Evolutionary conservation across 257 asterid species (phyloP), one percentile per base, ranked within the genome.

Genomic region (Nicotiana noctiflora): DNA sequence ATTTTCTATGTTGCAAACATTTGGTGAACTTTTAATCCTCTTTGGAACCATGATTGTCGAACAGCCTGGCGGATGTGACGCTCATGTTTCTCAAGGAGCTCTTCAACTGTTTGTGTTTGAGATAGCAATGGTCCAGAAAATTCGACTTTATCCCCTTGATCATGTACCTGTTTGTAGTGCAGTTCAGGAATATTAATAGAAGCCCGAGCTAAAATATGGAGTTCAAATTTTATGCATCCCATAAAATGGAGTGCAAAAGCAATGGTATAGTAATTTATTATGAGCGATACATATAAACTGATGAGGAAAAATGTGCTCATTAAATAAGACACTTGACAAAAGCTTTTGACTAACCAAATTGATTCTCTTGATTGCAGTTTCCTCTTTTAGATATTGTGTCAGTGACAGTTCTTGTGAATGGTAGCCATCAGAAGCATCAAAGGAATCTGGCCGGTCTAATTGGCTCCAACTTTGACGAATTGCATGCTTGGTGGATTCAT

Each of bases 21-120:
- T 56, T 56, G 23, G 64, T 59, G 64, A 59, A 59, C 14, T 2
- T 59, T 9, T 67, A 67, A 91, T 68, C 97, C 98, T 90, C 88
- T 91, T 82, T 89, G 99, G 85, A 94, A 91, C 99, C 97, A 96
- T 63, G 99, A 90, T 84, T 93, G 85, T 51, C 98, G 88, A 85
- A 92, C 98, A 9, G 91, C 97, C 82, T 91, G 97, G 77, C 97
- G 97, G 77, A 90, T 91, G 32, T 92, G 98, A 15, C 92, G 98
- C 82, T 96, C 98, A 52, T 94, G 92, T 82, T 91, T 96, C 81
- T 89, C 94, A 85, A 93, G 82, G 81, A 91, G 95, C 79, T 94
- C 97, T 1, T 96, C 97, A 14, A 92, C 88, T 86, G 90, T 88
- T 5, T 89, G 88, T 0, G 98, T 81, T 72, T 93, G 98, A 53